Evolutionary conservation across 1,139 yeast species (phyloP).

Genomic region (Saccharomyces hybrid): DNA sequence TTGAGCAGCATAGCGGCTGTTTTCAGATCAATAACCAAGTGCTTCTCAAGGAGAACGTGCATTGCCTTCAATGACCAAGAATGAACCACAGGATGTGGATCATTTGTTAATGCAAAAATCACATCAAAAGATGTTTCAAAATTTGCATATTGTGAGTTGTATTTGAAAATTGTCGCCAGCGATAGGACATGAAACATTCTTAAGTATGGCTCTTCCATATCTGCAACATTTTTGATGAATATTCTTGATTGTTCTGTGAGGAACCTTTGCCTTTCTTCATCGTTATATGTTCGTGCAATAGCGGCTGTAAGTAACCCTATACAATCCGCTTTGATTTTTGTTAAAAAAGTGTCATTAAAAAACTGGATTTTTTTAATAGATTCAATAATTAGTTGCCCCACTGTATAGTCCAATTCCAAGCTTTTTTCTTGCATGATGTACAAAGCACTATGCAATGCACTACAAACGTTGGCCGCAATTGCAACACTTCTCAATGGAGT

Average conservation of each 20-base stretch:
- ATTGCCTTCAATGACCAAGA: constrained; percentile 61
- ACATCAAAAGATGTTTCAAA: constrained; percentile 48
- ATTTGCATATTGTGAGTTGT: constrained; percentile 38
- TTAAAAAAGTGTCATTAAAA: constrained; percentile 31
- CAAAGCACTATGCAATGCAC: constrained; percentile 57
- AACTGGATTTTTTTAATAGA: constrained; percentile 45
- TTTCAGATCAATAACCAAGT: constrained; percentile 41
- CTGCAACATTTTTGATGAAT: constrained; percentile 55
- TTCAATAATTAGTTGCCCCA: constrained; percentile 48
- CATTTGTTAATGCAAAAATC: constrained; percentile 53
- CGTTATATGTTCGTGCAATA: constrained; percentile 26
- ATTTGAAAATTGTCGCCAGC: constrained; percentile 52
- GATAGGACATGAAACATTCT: constrained; percentile 61
- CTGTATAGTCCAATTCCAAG: constrained; percentile 38
- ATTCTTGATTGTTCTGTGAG: constrained; percentile 46
- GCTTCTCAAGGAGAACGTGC: constrained; percentile 48
- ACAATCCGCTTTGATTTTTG: constrained; percentile 56
- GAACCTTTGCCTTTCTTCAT: constrained; percentile 8
- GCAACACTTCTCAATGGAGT: constrained; percentile 41
- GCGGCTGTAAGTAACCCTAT: constrained; percentile 52
- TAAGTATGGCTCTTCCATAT: constrained; percentile 50
- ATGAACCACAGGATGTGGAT: constrained; percentile 82
- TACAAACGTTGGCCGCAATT: constrained; percentile 50
- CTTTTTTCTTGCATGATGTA: constrained; percentile 25
- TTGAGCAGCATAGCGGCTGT: constrained; percentile 41